Evolutionary conservation across 805 yeast species (phyloP).

Genomic region (Barnettozyma vustinii): DNA sequence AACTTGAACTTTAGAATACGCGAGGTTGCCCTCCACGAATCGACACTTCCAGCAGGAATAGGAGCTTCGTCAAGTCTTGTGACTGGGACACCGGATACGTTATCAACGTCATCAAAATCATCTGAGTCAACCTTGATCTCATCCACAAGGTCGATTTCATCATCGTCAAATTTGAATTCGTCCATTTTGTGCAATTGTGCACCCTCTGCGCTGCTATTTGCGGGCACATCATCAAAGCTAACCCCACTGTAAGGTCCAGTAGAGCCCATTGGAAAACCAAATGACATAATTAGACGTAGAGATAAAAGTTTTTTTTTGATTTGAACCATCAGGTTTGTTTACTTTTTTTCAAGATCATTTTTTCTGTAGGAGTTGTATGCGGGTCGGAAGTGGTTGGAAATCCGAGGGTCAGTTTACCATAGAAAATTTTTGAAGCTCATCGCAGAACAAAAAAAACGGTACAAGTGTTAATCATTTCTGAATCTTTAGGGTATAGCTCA

Average conservation of each 20-base stretch:
- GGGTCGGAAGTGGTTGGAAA: background rate
- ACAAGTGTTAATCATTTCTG: background rate
- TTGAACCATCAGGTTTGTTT: background rate
- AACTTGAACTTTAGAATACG: conserved; percentile 39
- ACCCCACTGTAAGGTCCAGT: background rate
- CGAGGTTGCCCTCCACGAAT: conserved; percentile 30
- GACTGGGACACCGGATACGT: conserved; percentile 24
- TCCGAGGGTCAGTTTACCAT: background rate
- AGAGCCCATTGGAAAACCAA: background rate
- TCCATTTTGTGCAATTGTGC: conserved; percentile 4
- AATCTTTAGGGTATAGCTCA: background rate
- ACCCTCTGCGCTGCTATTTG: background rate
- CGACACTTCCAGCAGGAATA: conserved; percentile 27
- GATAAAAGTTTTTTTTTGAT: background rate
- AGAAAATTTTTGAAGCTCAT: conserved; percentile 17
- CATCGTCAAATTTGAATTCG: conserved; percentile 8
- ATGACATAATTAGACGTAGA: background rate
- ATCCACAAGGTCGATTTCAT: conserved; percentile 1
- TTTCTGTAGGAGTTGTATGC: too few relatives aligned
- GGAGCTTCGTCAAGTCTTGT: conserved; percentile 31
- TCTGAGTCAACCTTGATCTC: conserved; percentile 17
- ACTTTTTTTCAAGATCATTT: conserved; percentile 1
- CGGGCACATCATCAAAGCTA: background rate
- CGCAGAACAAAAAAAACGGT: conserved; percentile 5
- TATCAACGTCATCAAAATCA: conserved; percentile 22